These are phyloP conservation scores for Maudiozyma barnettii DNA, from an alignment of 805 yeast species.

Conservation along the genomic window DNA sequence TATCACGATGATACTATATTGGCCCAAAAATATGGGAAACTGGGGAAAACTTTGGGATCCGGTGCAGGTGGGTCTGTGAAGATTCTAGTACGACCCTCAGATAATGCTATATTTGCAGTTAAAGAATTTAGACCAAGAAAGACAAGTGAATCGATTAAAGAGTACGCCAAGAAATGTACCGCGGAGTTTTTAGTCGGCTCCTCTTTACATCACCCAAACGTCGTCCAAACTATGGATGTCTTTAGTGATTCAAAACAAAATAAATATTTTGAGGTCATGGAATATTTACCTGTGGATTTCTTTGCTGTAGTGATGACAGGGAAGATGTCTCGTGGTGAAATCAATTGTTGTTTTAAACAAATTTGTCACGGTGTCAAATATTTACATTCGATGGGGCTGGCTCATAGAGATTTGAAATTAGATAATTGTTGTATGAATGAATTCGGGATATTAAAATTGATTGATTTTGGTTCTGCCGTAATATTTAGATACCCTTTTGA, in stretches of 20 bases:
- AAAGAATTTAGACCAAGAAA: conserved; percentile 69
- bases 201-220: conserved; percentile 69
- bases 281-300: conserved; percentile 74
- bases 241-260: conserved; percentile 44
- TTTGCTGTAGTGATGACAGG: conserved; percentile 83
- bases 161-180: conserved; percentile 75
- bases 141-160: conserved; percentile 57
- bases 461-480: conserved; percentile 78
- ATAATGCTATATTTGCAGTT: conserved; percentile 66
- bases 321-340: conserved; percentile 68
- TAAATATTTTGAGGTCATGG: conserved; percentile 74
- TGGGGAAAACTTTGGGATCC: conserved; percentile 67
- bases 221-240: conserved; percentile 69
- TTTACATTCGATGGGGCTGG: conserved; percentile 66
- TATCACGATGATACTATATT: conserved; percentile 42
- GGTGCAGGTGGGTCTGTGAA: conserved; percentile 85
- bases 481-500: conserved; percentile 71
- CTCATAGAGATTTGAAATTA: conserved; percentile 73
- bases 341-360: conserved; percentile 73
- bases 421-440: conserved; percentile 74
- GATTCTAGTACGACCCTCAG: conserved; percentile 56
- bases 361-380: conserved; percentile 60
- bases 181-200: conserved; percentile 81
- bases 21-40: conserved; percentile 54
- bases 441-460: conserved; percentile 65